Evolutionary conservation across 352 stramenopile genomes (phyloP), one percentile per base, ranked within the genome.

Genomic region (Globisporangium heterothallicum): DNA sequence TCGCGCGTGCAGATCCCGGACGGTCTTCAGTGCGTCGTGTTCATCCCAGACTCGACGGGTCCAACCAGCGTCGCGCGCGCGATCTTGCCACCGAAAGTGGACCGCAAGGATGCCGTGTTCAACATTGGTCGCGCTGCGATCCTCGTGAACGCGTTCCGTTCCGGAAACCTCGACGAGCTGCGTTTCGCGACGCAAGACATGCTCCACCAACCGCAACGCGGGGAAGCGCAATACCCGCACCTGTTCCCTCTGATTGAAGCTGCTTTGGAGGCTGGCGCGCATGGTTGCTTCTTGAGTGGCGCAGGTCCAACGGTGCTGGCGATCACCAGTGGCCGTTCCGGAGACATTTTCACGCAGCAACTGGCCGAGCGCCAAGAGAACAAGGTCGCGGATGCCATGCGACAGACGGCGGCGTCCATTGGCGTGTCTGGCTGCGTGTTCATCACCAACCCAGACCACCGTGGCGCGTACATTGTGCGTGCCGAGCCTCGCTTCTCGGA

Each of bases 281-380:
- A 96, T 55, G 97, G 91, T 69, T 95, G 90, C 53, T 99, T 98
- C 73, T 76, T 99, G 36, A 98, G 88, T 64, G 97, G 97, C 29
- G 97, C 97, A 2, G 97, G 97, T 13, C 97, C 97, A 14, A 99
- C 96, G 2, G 96, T 99, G 29, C 92, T 99, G 70, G 96, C 97
- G 9, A 97, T 99, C 64, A 99, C 96, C 16, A 98, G 88, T 58
- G 97, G 97, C 30, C 94, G 93, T 19, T 92, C 84, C 53, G 97
- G 97, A 34, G 97, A 99, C 76, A 99, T 99, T 63, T 99, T 99
- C 72, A 98, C 96, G 46, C 97, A 99, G 71, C 73, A 94, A 48
- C 58, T 88, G n/a, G 77, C 78, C 49, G 84, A 94, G 61, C 74
- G 84, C 41, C 73, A 88, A 66, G 81, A 94, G 66, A 92, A 90